Conservation (phyloP, 352 stramenopile species). For the Phytophthora ohioensis region DNA sequence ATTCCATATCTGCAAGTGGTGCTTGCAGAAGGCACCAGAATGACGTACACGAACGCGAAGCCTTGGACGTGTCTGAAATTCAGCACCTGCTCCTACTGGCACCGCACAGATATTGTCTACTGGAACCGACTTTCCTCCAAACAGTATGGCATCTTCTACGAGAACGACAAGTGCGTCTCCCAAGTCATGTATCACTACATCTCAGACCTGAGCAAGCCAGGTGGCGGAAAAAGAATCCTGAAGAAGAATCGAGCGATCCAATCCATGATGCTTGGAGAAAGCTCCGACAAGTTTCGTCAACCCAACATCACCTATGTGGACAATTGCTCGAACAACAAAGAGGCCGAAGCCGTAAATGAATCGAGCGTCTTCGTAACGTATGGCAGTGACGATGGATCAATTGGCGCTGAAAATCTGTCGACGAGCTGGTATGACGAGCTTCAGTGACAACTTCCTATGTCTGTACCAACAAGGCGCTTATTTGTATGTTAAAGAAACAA, state of each 20-base stretch:
- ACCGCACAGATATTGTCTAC: background rate
- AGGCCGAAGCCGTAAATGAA: background rate
- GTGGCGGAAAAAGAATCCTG: background rate
- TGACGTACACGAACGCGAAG: conserved; percentile 14
- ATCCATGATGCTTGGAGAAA: conserved; percentile 21
- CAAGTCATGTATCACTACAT: conserved; percentile 10
- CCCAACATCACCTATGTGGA: conserved; percentile 9
- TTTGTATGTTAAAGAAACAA: too few relatives aligned
- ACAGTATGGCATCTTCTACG: conserved; percentile 16
- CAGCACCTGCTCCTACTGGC: conserved; percentile 19
- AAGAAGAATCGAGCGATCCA: conserved; percentile 6
- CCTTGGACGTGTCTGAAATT: conserved; percentile 21
- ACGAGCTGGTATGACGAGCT: background rate
- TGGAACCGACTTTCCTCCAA: conserved; percentile 15
- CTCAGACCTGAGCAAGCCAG: conserved; percentile 2
- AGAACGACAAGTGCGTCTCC: conserved; percentile 16
- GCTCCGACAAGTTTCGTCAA: background rate
- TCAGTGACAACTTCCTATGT: background rate
- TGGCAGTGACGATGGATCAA: background rate
- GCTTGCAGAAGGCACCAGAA: background rate
- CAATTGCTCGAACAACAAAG: conserved; percentile 11
- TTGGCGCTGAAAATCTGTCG: background rate
- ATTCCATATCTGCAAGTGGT: conserved; percentile 10
- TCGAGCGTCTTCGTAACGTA: background rate
- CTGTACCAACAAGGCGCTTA: too few relatives aligned